Conservation (phyloP, 116 monocot species). For the Zostera marina region DNA sequence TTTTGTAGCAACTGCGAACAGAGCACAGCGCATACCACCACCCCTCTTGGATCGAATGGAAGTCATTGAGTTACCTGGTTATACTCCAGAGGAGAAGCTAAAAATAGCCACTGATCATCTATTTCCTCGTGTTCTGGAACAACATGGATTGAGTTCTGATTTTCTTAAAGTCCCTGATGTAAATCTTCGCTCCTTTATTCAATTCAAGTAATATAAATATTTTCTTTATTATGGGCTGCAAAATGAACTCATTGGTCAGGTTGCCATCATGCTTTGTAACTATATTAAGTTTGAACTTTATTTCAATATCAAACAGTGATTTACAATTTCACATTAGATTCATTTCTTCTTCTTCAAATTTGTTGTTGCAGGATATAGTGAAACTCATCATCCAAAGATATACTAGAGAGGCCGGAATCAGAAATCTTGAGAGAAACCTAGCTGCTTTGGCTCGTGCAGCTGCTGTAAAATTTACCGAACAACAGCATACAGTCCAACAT, state of each 20-base stretch:
- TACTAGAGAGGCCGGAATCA: constrained; percentile 94
- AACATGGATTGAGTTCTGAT: constrained; percentile 68
- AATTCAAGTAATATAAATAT: not conserved
- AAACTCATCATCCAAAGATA: constrained; percentile 76
- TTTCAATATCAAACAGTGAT: not conserved
- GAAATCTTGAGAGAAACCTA: constrained; percentile 75
- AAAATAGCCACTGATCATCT: constrained; percentile 82
- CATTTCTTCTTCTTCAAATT: not conserved
- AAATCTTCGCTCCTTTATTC: not conserved
- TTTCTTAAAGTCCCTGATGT: constrained; percentile 93
- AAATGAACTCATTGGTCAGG: too few species aligned
- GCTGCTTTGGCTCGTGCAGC: constrained; percentile 88
- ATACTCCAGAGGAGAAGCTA: constrained; percentile 95
- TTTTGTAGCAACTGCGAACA: constrained; percentile 96
- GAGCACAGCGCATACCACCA: constrained; percentile 84
- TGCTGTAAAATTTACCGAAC: constrained; percentile 82
- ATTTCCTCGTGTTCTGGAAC: constrained; percentile 86
- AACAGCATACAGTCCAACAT: constrained; percentile 36
- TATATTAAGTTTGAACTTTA: not conserved
- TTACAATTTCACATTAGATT: not conserved
- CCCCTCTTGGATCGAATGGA: constrained; percentile 94
- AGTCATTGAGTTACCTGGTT: constrained; percentile 96
- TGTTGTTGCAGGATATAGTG: constrained; percentile 40
- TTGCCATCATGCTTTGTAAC: not conserved
- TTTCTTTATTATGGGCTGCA: not conserved